Percentiles rank a stretch among this genome's conserved stretches.
Conservation (phyloP, 441 rosid genomes). For the Populus trichocarpa region DNA sequence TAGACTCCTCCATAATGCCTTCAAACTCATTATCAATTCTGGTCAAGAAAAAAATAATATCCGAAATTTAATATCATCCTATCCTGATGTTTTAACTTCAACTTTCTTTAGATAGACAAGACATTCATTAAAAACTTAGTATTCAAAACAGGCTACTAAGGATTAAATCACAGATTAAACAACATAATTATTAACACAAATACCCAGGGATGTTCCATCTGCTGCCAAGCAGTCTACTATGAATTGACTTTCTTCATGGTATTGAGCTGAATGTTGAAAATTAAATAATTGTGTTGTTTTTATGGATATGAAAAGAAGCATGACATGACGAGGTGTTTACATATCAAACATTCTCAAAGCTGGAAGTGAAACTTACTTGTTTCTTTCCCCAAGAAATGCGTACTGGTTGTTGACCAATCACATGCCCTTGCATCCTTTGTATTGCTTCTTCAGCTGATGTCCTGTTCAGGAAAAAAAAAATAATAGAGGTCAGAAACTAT, state of each 20-base stretch:
- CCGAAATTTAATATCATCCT: background rate
- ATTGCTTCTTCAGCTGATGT: constrained; percentile 89
- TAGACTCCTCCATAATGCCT: background rate
- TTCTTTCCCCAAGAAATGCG: constrained; percentile 90
- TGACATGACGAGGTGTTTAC: background rate
- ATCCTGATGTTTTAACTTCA: background rate
- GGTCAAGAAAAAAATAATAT: background rate
- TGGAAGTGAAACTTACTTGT: constrained; percentile 46
- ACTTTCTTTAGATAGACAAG: background rate
- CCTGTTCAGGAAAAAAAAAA: constrained; percentile 30
- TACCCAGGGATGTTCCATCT: background rate
- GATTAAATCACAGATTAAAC: background rate
- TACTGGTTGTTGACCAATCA: constrained; percentile 89
- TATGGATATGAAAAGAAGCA: constrained; percentile 10
- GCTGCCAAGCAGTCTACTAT: background rate
- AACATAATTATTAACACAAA: background rate
- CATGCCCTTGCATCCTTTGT: constrained; percentile 80
- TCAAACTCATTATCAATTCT: background rate
- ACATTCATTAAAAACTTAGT: background rate
- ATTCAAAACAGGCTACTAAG: background rate
- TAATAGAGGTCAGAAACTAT: constrained; percentile 12
- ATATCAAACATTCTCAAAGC: constrained; percentile 2
- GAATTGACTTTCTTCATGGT: background rate
- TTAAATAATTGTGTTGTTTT: background rate
- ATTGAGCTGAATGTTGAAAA: background rate